phyloP scores from a whole-genome alignment of 2,329 filamentous ascomycete genomes.

The Colletotrichum limetticola region DNA sequence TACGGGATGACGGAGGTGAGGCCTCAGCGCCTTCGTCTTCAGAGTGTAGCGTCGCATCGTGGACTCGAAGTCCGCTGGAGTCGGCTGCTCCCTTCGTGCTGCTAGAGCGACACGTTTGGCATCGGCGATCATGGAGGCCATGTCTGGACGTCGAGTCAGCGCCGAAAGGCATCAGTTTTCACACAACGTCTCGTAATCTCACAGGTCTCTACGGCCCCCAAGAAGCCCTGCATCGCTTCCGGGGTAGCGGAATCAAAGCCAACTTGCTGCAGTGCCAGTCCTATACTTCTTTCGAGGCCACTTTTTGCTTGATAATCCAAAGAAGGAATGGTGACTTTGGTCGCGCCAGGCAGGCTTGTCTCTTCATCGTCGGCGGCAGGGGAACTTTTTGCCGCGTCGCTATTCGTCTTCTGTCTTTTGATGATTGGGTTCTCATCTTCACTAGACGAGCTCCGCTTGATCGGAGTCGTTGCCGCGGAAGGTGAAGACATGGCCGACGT shows the following conservation, averaged over 20 bases:
- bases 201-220: conserved; percentile 68
- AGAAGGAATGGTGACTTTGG: conserved; percentile 37
- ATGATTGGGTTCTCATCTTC: neutral
- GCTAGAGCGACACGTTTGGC: conserved; percentile 58
- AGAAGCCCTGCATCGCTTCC: conserved; percentile 69
- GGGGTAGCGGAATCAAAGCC: conserved; percentile 66
- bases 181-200: conserved; percentile 40
- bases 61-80: conserved; percentile 68
- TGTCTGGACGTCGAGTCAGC: conserved; percentile 52
- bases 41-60: conserved; percentile 63
- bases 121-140: conserved; percentile 59
- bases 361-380: neutral
- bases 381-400: neutral
- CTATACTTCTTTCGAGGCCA: conserved; percentile 65
- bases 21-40: conserved; percentile 60
- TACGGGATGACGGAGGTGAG: conserved; percentile 66
- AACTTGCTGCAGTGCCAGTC: conserved; percentile 64
- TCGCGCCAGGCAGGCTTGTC: neutral
- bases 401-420: conserved; percentile 23
- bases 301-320: conserved; percentile 48
- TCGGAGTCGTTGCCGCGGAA: conserved; percentile 7
- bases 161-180: conserved; percentile 13
- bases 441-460: conserved; percentile 13
- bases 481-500: conserved; percentile 18
- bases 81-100: conserved; percentile 62